Conservation (phyloP, 352 stramenopile species). For the Phytophthora pseudosyringae region DNA sequence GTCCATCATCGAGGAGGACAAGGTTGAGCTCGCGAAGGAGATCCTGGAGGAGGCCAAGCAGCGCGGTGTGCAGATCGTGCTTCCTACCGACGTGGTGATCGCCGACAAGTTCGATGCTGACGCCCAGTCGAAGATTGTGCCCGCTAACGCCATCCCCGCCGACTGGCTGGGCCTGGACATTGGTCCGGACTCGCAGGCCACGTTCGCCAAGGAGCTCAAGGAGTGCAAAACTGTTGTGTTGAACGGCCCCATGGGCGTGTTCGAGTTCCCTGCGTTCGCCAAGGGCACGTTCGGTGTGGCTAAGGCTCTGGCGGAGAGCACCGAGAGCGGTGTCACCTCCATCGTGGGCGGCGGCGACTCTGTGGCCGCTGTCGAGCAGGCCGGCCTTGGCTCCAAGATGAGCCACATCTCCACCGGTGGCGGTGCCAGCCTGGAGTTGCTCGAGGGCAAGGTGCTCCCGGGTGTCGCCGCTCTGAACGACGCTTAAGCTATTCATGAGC, state of each 20-base stretch:
- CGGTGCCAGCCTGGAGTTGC: conserved; percentile 97
- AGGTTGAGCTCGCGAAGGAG: conserved; percentile 93
- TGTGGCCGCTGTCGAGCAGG: conserved; percentile 95
- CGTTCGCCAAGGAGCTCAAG: conserved; percentile 86
- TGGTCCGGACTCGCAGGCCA: conserved; percentile 58
- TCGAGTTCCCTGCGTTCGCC: conserved; percentile 97
- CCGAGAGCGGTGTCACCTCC: conserved; percentile 78
- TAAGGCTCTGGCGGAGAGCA: conserved; percentile 92
- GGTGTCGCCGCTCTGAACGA: conserved; percentile 95
- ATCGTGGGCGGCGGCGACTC: conserved; percentile 96
- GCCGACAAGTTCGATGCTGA: conserved; percentile 89
- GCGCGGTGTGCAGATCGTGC: conserved; percentile 89
- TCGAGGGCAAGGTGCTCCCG: conserved; percentile 98
- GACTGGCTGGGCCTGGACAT: conserved; percentile 97
- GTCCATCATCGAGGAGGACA: conserved; percentile 95
- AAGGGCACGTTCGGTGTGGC: conserved; percentile 94
- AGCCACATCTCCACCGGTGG: conserved; percentile 98
- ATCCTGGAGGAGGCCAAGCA: conserved; percentile 90
- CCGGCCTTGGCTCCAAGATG: conserved; percentile 92
- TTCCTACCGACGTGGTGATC: conserved; percentile 95
- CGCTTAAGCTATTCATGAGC: conserved; percentile 39
- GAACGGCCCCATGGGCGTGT: conserved; percentile 98
- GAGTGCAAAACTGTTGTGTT: conserved; percentile 93
- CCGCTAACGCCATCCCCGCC: conserved; percentile 90
- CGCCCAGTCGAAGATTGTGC: conserved; percentile 62